Conservation (phyloP, 2,329 filamentous ascomycete species). For the Tolypocladium cylindrosporum region DNA sequence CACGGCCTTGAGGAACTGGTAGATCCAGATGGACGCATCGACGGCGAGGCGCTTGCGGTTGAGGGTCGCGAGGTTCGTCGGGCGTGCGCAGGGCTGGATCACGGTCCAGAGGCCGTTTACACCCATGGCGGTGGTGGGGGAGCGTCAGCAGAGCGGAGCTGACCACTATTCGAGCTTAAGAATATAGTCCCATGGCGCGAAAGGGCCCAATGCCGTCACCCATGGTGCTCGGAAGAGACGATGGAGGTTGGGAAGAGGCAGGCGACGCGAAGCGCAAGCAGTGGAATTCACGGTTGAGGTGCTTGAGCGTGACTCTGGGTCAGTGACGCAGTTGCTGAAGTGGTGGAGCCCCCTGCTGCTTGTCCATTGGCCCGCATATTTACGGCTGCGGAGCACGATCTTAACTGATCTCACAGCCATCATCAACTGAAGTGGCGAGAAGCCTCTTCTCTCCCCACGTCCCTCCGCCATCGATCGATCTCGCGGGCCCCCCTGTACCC, state of each 20-base stretch:
- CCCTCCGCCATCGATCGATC: not conserved
- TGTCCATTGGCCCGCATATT: not conserved
- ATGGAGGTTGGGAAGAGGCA: not conserved
- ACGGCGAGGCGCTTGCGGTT: conserved; percentile 95
- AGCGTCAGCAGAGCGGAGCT: not conserved
- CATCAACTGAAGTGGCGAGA: not conserved
- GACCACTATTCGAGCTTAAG: not conserved
- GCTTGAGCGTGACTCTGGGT: not conserved
- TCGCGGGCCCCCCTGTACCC: not conserved
- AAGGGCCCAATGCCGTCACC: not conserved
- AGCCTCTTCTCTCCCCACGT: not conserved
- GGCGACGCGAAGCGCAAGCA: not conserved
- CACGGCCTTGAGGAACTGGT: conserved; percentile 97
- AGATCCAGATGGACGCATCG: conserved; percentile 99
- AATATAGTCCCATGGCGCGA: not conserved
- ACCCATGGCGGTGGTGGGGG: conserved; percentile 56
- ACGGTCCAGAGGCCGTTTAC: conserved; percentile 97
- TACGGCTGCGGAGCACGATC: not conserved
- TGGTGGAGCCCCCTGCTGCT: not conserved
- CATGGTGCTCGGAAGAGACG: not conserved
- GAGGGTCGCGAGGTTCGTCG: conserved; percentile 90
- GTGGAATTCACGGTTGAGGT: not conserved
- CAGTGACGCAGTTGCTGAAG: not conserved
- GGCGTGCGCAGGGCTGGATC: conserved; percentile 86
- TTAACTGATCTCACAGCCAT: not conserved